phyloP scores from a whole-genome alignment of 192 early-diverging fungal genomes.

The Martensiomyces pterosporus region DNA sequence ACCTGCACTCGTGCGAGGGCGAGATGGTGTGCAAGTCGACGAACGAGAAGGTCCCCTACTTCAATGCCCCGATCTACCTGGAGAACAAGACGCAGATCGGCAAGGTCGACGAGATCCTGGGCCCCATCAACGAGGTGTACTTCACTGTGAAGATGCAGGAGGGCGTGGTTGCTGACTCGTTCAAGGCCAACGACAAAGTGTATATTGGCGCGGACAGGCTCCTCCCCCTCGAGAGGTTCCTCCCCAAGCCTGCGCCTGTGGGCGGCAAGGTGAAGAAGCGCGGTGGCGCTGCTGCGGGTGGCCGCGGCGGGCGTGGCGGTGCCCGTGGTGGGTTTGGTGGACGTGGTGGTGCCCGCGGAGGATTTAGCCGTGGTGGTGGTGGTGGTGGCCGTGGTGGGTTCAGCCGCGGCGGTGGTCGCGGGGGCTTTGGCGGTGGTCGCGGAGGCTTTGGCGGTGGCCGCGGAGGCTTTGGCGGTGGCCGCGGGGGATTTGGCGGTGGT shows the following conservation, averaged over 20 bases:
- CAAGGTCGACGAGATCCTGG: constrained; percentile 98
- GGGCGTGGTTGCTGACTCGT: constrained; percentile 86
- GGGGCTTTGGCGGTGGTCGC: constrained; percentile 55
- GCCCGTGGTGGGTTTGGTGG: constrained; percentile 22
- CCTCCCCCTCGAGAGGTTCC: constrained; percentile 91
- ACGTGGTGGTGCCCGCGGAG: constrained; percentile 43
- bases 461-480: constrained; percentile 44
- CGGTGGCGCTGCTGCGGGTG: constrained; percentile 60
- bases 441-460: constrained; percentile 45
- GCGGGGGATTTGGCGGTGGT: constrained; percentile 50
- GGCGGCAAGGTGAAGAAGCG: constrained; percentile 54
- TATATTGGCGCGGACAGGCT: constrained; percentile 93
- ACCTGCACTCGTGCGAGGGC: constrained; percentile 93
- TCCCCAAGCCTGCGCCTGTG: constrained; percentile 84
- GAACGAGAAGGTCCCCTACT: constrained; percentile 93
- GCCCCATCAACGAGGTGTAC: constrained; percentile 94
- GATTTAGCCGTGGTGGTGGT: constrained; percentile 32
- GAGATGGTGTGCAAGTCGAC: constrained; percentile 94
- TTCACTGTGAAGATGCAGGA: constrained; percentile 97
- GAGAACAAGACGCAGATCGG: constrained; percentile 99
- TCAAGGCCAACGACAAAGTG: constrained; percentile 87
- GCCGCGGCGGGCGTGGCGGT: constrained; percentile 56
- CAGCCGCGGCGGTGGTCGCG: constrained; percentile 54
- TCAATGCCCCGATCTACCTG: constrained; percentile 97
- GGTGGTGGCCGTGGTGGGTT: constrained; percentile 18